Conservation (phyloP, 1,284 basidiomycete species). For the Puccinia triticina region DNA sequence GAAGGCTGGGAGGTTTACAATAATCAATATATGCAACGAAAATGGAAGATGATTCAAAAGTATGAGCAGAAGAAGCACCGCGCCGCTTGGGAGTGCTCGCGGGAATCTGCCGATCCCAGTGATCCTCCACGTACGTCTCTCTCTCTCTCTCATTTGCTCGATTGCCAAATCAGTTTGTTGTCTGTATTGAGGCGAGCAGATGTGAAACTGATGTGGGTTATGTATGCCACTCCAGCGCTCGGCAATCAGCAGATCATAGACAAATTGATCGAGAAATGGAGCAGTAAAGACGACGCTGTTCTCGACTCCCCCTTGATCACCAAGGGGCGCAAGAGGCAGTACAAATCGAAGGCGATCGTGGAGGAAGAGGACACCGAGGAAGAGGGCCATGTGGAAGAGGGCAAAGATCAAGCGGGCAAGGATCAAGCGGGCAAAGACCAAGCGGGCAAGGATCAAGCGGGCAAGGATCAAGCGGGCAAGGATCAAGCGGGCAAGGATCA, state of each 20-base stretch:
- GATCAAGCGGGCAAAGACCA: too few relatives aligned
- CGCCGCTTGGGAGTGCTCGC: neutral
- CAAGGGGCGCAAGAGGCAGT: too few relatives aligned
- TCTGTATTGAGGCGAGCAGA: too few relatives aligned
- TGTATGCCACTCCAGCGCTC: neutral
- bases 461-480: too few relatives aligned
- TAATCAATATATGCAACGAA: slow-evolving; percentile 72
- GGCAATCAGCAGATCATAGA: slow-evolving; percentile 9
- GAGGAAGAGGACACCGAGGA: too few relatives aligned
- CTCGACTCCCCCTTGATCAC: neutral
- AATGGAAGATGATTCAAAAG: slow-evolving; percentile 75
- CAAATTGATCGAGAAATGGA: neutral
- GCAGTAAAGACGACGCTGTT: neutral
- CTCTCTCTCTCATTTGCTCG: too few relatives aligned
- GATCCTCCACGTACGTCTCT: slow-evolving; percentile 20
- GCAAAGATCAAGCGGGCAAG: too few relatives aligned
- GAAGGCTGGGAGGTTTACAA: slow-evolving; percentile 80
- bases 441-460: too few relatives aligned
- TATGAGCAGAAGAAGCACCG: slow-evolving; percentile 6
- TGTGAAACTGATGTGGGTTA: neutral
- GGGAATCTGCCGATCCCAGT: neutral
- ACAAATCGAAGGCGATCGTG: too few relatives aligned
- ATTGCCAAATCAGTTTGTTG: too few relatives aligned
- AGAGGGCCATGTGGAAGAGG: too few relatives aligned
- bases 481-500: too few relatives aligned